Evolutionary conservation across 331 rosid species (phyloP), one percentile per base, ranked within the genome.

Genomic region (Prunus yedoensis): DNA sequence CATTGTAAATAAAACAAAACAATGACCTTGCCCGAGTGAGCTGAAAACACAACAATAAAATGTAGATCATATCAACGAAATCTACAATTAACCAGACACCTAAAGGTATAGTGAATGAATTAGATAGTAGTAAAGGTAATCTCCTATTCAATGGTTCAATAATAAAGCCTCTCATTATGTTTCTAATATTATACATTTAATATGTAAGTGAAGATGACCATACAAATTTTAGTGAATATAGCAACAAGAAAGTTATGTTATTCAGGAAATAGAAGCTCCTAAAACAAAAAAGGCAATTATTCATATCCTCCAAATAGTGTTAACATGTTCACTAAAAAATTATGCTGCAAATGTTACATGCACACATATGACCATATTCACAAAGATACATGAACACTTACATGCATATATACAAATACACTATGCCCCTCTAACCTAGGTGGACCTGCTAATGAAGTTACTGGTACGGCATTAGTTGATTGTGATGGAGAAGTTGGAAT

Each of bases 31-130:
- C 62, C 38, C 16, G 20, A 30, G 47, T 25, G 79, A 74, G 66
- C 20, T 54, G 50, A 28, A 68, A 68, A 70, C 62, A 35, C 61
- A 73, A 43, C 9, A 38, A 38, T 38, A 38, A 84, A 38, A 11
- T 20, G 8, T 2, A 20, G 9, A 73, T 58, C 23, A 46, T 12
- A 16, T 3, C 23, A 41, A 11, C 13, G 3, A 21, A 27, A 25
- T 63, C 41, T 60, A 60, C 11, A 25, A 60, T 28, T 60, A 8
- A 60, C 66, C 66, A 60, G 30, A 60, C 14, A 17, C 66, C n/a
- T 60, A 28, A 60, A 53, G 63, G 27, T 58, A 4, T 12, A 10
- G 13, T 57, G 63, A 23, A 58, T 58, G 21, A 51, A 25, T 41
- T 49, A 69, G 74, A 69, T 27, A 5, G 30, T 30, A 52, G 54